These are phyloP conservation scores for Aspergillus fumigatiaffinis DNA, from an alignment of 2,329 filamentous ascomycete species.

Conservation along the genomic window DNA sequence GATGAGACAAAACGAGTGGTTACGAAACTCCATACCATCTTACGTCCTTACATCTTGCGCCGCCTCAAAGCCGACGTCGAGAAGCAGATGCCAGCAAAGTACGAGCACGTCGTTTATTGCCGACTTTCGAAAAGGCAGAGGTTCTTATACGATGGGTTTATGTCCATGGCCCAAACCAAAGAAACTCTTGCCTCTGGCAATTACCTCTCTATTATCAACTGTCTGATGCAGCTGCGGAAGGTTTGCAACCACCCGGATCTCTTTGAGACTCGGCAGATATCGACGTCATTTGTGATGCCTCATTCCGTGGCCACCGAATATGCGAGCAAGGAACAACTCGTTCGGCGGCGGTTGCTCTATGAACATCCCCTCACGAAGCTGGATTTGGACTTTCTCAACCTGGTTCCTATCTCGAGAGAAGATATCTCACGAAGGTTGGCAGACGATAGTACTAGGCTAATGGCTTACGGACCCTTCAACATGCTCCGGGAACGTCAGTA, in stretches of 20 bases:
- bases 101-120: slow-evolving; percentile 95
- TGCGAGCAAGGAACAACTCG: slow-evolving; percentile 64
- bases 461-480: slow-evolving; percentile 65
- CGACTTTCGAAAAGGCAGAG: slow-evolving; percentile 91
- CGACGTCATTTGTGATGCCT: slow-evolving; percentile 91
- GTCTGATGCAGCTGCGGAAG: slow-evolving; percentile 93
- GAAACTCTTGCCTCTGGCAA: slow-evolving; percentile 88
- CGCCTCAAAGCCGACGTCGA: slow-evolving; percentile 95
- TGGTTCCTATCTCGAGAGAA: slow-evolving; percentile 70
- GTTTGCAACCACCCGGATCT: slow-evolving; percentile 98
- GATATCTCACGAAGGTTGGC: slow-evolving; percentile 52
- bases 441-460: slow-evolving; percentile 60
- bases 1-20: slow-evolving; percentile 91
- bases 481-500: slow-evolving; percentile 70
- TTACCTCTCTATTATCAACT: slow-evolving; percentile 97
- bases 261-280: slow-evolving; percentile 92
- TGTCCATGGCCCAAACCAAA: slow-evolving; percentile 83
- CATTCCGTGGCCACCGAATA: slow-evolving; percentile 73
- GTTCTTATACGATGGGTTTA: slow-evolving; percentile 93
- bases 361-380: slow-evolving; percentile 60
- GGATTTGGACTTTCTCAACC: slow-evolving; percentile 72
- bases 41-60: slow-evolving; percentile 86
- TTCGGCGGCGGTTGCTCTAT: slow-evolving; percentile 64
- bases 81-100: slow-evolving; percentile 98
- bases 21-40: slow-evolving; percentile 85